A percentile compares a stretch with the other conserved stretches of the same genome.
Conservation (phyloP, 345 rosid genomes). For the Firmiana major region DNA sequence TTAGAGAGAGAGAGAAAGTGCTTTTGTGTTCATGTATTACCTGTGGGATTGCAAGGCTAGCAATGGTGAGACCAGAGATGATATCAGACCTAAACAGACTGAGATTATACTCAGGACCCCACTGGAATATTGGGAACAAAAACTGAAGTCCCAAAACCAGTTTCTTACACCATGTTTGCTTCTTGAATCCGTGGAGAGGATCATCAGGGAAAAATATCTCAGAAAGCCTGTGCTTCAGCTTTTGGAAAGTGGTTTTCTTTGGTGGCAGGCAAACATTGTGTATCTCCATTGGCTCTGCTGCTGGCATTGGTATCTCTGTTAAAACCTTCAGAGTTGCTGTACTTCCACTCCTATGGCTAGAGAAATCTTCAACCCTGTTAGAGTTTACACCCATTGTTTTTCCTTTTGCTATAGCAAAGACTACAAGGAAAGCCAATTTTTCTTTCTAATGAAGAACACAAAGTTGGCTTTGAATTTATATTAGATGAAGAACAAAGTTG, state of each 20-base stretch:
- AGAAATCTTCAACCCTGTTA: constrained; percentile 48
- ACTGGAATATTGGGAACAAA: constrained; percentile 73
- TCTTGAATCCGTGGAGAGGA: constrained; percentile 77
- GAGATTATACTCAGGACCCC: constrained; percentile 69
- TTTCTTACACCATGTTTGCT: constrained; percentile 58
- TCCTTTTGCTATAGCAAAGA: not conserved
- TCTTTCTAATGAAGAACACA: constrained; percentile 10
- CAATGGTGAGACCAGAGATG: constrained; percentile 97
- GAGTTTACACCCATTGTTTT: constrained; percentile 39
- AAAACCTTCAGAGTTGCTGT: constrained; percentile 18
- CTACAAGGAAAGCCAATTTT: not conserved
- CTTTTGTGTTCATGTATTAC: constrained; percentile 24
- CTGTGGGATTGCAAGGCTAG: constrained; percentile 99
- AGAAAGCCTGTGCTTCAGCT: constrained; percentile 49
- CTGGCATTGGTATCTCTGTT: constrained; percentile 15
- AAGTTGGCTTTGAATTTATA: constrained; percentile 29
- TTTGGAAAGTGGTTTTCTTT: constrained; percentile 50
- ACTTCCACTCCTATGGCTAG: constrained; percentile 17
- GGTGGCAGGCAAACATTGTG: constrained; percentile 83
- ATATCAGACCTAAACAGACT: constrained; percentile 71
- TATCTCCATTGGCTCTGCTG: constrained; percentile 36
- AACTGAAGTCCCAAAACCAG: constrained; percentile 60
- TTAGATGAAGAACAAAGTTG: constrained; percentile 9
- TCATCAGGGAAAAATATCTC: constrained; percentile 97
- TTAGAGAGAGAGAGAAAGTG: not conserved